Evolutionary conservation across 495 filamentous ascomycete species (phyloP), one percentile per base, ranked within the genome.

Genomic region (Poronia punctata): DNA sequence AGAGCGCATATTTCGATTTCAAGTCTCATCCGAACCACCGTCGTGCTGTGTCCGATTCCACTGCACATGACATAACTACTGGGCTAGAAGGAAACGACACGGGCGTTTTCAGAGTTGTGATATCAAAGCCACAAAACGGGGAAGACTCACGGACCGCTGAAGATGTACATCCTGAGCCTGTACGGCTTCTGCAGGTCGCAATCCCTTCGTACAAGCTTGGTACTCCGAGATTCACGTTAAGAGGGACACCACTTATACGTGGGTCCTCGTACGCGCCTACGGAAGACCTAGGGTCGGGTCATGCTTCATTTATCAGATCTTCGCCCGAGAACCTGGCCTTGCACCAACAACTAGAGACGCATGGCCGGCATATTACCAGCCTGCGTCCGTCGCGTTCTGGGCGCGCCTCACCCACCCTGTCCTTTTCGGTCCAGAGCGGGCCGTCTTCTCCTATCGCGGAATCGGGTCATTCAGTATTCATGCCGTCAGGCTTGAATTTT

Each of bases 121-220:
- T 95, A 45, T 86, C 92, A 45, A 73, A 85, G 44, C 76, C 85
- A 29, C 73, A 77, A 18, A 65, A 68, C 49, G 76, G 65, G 48
- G 45, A 51, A 29, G 60, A 70, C 20, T 77, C 86, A 7, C 84
- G 78, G 53, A 83, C 84, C 11, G 68, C 77, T n/a, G 79, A 84
- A 48, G 74, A 78, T 19, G 36, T 68, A 27, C 56, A 62, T 27
- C 30, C 49, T 32, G 46, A 53, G 62, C 45, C 59, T 53, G 59
- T 72, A 26, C 79, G 79, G 12, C 62, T 80, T 26, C 59, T 95
- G 33, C 79, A 94, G 47, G 74, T 90, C 24, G 75, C 83, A 6
- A 93, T 96, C 40, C 88, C 92, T 27, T 81, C 86, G 46, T 93
- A 93, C 67, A 79, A 81, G 38, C 69, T 97, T 38, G 88, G 87